Base-by-base conservation (phyloP, 257 asterid species). In the Solanum arcanum region DNA sequence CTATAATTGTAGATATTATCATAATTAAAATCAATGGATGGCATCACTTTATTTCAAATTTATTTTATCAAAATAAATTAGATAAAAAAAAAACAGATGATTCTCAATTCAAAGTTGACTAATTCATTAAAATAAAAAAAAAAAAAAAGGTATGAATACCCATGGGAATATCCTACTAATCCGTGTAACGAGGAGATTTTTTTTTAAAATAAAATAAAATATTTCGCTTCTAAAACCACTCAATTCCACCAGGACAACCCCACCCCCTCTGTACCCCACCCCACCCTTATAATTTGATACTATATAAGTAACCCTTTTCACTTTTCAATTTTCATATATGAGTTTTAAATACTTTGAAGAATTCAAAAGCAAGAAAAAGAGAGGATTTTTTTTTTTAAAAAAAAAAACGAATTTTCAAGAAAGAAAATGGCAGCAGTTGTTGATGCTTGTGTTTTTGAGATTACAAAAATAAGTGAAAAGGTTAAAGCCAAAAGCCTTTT, bases 381-480 rank as follows among this genome's bases (percentile, higher is more conserved):
- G 47, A 5, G 74, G 20, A 83, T 82, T 2, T 18, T 64, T 49
- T 49, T 5, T 25, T 9, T 1, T 0, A 5, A 37, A 6, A 37
- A 35, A 35, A 35, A 6, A 35, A 35, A 1, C 1, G 0, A 37
- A 5, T 1, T 35, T 12, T 0, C 35, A 14, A 69, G 76, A 70
- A 80, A 47, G 29, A 29, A 20, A 91, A 93, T 93, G 94, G 94
- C 94, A 88, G 91, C 92, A 60, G 91, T 91, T 47, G 98, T 89
- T 59, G 94, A 91, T 86, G 91, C 87, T 35, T 92, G 98, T 88
- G 87, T 93, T 49, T 94, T 89, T 77, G 96, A 94, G 87, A 74
- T 93, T 5, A 87, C 91, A 21, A 95, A 92, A 94, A 88, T 93
- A 2, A 92, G 90, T 41, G 93, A 92, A 39, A 94, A 92, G 87